Evolutionary conservation across 148 eudicot genomes (phyloP).

Genomic region (Salicornia ramosissima): DNA sequence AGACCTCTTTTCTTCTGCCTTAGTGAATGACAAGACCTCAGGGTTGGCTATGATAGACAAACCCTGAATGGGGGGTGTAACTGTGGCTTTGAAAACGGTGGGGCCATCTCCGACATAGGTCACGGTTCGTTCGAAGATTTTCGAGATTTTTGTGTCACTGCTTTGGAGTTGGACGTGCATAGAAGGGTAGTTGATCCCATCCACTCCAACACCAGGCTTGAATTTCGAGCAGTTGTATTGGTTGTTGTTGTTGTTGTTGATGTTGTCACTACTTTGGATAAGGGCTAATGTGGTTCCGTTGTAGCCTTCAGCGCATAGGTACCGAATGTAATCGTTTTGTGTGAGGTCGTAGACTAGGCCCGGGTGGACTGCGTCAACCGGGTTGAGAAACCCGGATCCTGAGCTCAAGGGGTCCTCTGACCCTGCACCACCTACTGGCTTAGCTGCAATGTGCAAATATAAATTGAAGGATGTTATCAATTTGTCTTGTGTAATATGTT

Average conservation of each 20-base stretch:
- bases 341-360: slow-evolving; percentile 65
- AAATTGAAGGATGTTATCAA: neutral
- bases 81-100: slow-evolving; percentile 38
- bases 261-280: slow-evolving; percentile 23
- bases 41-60: slow-evolving; percentile 46
- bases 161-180: slow-evolving; percentile 42
- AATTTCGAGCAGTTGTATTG: slow-evolving; percentile 46
- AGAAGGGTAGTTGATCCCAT: slow-evolving; percentile 85
- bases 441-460: slow-evolving; percentile 37
- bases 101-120: slow-evolving; percentile 51
- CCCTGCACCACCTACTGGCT: slow-evolving; percentile 39
- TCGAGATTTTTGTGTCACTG: slow-evolving; percentile 18
- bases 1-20: slow-evolving; percentile 30
- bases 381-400: slow-evolving; percentile 65
- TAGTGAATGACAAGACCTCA: slow-evolving; percentile 32
- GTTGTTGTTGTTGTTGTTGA: slow-evolving; percentile 11
- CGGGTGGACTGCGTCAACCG: slow-evolving; percentile 52
- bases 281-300: slow-evolving; percentile 34
- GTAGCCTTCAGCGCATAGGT: slow-evolving; percentile 67
- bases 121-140: slow-evolving; percentile 46
- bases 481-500: neutral
- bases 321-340: slow-evolving; percentile 43
- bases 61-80: slow-evolving; percentile 30
- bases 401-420: slow-evolving; percentile 41
- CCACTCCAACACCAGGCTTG: slow-evolving; percentile 35